Base-by-base conservation (phyloP, 352 stramenopile genomes). In the Phytophthora multivora region DNA sequence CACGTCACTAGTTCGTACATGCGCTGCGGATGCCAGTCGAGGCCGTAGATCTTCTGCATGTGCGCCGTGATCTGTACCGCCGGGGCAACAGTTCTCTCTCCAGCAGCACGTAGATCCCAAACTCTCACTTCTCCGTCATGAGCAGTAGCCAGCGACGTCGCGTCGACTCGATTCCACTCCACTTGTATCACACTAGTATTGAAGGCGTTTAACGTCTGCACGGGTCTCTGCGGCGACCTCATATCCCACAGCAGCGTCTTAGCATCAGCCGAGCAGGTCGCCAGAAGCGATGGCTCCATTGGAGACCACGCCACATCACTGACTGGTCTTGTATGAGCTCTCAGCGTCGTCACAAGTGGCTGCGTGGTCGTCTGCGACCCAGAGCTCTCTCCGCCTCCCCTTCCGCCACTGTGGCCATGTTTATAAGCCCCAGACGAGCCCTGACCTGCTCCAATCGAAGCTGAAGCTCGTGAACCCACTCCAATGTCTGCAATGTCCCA, bases 211-310 rank as follows among this genome's bases (percentile, higher is more conserved):
- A 95, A 68, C 18, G 83, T 92, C 60, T 90, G 85, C 9, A 88
- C 75, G 19, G 84, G 85, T 46, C 80, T 70, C 42, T 84, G 72
- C 5, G 83, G 79, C n/a, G 83, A 79, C n/a, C 87, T 79, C 39
- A 86, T 72, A 54, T 95, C 87, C 87, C 87, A 96, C 33, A 96
- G 31, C 42, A 91, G 70, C 21, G 86, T 92, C 71, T 89, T 92
- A 7, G 79, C 79, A 63, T 94, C 86, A 5, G 80, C 83, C 4
- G 83, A 89, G 62, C 81, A 89, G 13, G 85, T 91, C n/a, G 87
- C 87, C 36, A 96, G 68, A 38, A 94, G 52, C 40, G 73, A 86
- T 25, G 85, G 83, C 55, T 91, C 83, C 33, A 76, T 79, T 0
- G 80, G 83, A 1, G 81, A 90, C 87, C 87, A 96, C 16, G 80